Evolutionary conservation across 2,329 filamentous ascomycete genomes (phyloP).

Genomic region (Aspergillus fumigatus): DNA sequence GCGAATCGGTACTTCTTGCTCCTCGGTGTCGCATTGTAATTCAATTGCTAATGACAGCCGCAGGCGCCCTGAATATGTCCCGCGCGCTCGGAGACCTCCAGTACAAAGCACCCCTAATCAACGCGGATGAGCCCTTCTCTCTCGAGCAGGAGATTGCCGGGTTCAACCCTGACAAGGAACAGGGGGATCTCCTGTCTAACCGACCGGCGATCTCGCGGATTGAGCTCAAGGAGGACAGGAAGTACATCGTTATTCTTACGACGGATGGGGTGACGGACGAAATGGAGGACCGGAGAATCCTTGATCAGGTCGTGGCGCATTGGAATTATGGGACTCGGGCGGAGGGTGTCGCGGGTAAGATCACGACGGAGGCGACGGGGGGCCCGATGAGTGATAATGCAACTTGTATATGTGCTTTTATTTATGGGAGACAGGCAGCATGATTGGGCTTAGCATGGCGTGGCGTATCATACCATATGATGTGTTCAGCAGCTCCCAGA

Average conservation of each 20-base stretch:
- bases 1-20: constrained; percentile 1
- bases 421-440: background rate
- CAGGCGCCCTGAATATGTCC: constrained; percentile 10
- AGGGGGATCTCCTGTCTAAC: constrained; percentile 1
- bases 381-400: constrained; percentile 7
- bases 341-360: background rate
- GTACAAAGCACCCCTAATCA: constrained; percentile 7
- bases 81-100: constrained; percentile 9
- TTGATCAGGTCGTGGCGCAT: background rate
- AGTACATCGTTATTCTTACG: constrained; percentile 4
- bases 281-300: background rate
- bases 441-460: background rate
- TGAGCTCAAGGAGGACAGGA: background rate
- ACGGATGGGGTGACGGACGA: constrained; percentile 9
- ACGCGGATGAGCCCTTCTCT: background rate
- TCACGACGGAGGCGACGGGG: constrained; percentile 1
- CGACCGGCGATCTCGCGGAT: constrained; percentile 1
- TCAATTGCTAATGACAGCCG: background rate
- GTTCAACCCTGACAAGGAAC: background rate
- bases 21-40: background rate
- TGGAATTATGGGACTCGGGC: constrained; percentile 1
- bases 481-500: no score
- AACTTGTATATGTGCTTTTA: constrained; percentile 5
- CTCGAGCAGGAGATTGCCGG: background rate
- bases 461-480: background rate